These are phyloP conservation scores for Penicillium sp. DNA, from an alignment of 2,329 filamentous ascomycete species.

Conservation along the genomic window DNA sequence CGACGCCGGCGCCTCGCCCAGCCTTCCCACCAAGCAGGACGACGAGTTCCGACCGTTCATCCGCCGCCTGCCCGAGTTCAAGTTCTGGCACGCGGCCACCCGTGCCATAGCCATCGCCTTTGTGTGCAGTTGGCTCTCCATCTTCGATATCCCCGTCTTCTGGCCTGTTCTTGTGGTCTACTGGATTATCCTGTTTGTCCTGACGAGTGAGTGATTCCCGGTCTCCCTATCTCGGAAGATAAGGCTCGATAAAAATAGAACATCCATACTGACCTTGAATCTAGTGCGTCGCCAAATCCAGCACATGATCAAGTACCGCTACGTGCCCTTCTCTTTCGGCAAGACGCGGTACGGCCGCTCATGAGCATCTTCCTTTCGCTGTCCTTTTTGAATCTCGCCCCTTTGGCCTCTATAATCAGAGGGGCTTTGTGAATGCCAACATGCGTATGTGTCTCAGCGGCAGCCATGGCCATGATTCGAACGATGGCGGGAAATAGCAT, in stretches of 20 bases:
- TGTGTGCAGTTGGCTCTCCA: slow-evolving; percentile 81
- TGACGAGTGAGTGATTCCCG: slow-evolving; percentile 70
- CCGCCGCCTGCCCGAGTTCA: slow-evolving; percentile 92
- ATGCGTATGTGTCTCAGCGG: slow-evolving; percentile 13
- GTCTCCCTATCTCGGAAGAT: not conserved
- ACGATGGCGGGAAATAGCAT: slow-evolving; percentile 2
- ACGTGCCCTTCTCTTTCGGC: slow-evolving; percentile 87
- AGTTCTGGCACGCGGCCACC: slow-evolving; percentile 98
- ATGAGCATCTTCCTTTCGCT: slow-evolving; percentile 17
- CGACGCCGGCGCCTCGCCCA: slow-evolving; percentile 58
- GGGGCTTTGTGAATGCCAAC: slow-evolving; percentile 8
- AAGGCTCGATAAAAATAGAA: not conserved
- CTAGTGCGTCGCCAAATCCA: slow-evolving; percentile 98
- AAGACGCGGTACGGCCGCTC: slow-evolving; percentile 68
- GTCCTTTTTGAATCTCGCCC: slow-evolving; percentile 1
- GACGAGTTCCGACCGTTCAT: slow-evolving; percentile 99
- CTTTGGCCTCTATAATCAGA: slow-evolving; percentile 9
- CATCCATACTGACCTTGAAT: not conserved
- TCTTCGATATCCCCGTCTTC: slow-evolving; percentile 97
- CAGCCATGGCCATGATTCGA: slow-evolving; percentile 17
- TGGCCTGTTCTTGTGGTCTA: slow-evolving; percentile 98
- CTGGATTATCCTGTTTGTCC: slow-evolving; percentile 92
- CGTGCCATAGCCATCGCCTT: slow-evolving; percentile 80
- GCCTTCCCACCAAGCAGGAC: slow-evolving; percentile 86
- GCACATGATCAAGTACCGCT: slow-evolving; percentile 99